These are phyloP conservation scores for Cyberlindnera nakhonratchasimensis DNA, from an alignment of 805 yeast species.

Conservation along the genomic window DNA sequence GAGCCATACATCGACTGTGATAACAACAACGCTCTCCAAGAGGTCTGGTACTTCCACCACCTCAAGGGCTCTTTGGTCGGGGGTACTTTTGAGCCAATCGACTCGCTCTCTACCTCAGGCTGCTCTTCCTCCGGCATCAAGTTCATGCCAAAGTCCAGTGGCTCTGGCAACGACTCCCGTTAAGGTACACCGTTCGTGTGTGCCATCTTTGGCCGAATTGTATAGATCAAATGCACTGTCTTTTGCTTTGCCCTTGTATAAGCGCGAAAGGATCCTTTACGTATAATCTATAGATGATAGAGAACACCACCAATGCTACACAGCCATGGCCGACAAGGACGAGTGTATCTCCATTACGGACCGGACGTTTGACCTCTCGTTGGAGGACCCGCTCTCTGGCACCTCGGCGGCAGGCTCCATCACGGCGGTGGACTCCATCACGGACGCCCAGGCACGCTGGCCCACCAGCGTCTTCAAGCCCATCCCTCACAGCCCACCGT, in stretches of 20 bases:
- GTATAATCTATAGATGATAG: too few species aligned
- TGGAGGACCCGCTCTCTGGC: constrained; percentile 17
- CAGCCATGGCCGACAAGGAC: constrained; percentile 10
- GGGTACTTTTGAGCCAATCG: too few species aligned
- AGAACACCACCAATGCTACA: not conserved
- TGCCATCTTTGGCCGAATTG: too few species aligned
- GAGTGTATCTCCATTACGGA: constrained; percentile 22
- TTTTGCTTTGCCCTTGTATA: too few species aligned
- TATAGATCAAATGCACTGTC: too few species aligned
- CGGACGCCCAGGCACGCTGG: not conserved
- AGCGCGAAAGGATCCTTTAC: too few species aligned
- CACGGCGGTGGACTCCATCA: constrained; percentile 7
- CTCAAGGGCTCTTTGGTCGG: constrained; percentile 67
- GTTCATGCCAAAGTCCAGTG: too few species aligned
- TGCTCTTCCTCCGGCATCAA: not conserved
- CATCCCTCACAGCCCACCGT: too few species aligned
- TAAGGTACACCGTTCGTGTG: too few species aligned
- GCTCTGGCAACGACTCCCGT: too few species aligned
- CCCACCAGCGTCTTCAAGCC: too few species aligned
- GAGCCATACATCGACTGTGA: constrained; percentile 63
- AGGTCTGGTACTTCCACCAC: constrained; percentile 75
- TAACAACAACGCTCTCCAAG: constrained; percentile 40
- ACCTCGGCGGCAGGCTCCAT: constrained; percentile 5
- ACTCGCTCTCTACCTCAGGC: not conserved
- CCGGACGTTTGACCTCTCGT: constrained; percentile 21